A percentile compares a stretch with the other conserved stretches of the same genome.
Conservation (phyloP, 129 eudicot species). For the Chrysanthemum lavandulifolium region DNA sequence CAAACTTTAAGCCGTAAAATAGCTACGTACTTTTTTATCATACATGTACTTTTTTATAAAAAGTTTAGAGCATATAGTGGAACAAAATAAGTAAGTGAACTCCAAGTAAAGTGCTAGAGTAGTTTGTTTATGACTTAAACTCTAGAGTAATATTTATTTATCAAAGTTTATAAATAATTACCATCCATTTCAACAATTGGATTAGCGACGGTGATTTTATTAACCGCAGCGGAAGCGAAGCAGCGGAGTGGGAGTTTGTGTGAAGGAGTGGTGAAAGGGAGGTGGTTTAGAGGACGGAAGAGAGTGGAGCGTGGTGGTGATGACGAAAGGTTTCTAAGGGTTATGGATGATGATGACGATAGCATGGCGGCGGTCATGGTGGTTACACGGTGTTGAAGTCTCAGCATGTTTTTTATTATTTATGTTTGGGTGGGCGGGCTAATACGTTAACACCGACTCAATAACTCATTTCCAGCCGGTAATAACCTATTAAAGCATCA, state of each 20-base stretch:
- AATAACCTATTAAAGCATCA: too few relatives aligned
- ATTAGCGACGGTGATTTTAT: slow-evolving; percentile 58
- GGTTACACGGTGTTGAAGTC: slow-evolving; percentile 37
- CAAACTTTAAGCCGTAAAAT: too few relatives aligned
- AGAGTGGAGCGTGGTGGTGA: slow-evolving; percentile 19
- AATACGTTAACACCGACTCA: too few relatives aligned
- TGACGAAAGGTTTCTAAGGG: slow-evolving; percentile 35
- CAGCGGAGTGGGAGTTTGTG: slow-evolving; percentile 61
- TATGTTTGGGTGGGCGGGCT: too few relatives aligned
- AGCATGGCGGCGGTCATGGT: slow-evolving; percentile 41
- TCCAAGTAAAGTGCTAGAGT: too few relatives aligned
- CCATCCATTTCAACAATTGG: slow-evolving; percentile 99
- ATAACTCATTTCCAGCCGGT: too few relatives aligned
- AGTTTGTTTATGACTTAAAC: too few relatives aligned
- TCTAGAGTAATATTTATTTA: too few relatives aligned
- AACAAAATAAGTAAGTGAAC: too few relatives aligned
- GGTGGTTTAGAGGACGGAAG: slow-evolving; percentile 17
- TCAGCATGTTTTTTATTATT: slow-evolving; percentile 17
- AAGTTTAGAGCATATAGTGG: too few relatives aligned
- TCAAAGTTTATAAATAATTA: neutral
- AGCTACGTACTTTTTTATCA: too few relatives aligned
- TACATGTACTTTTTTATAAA: too few relatives aligned
- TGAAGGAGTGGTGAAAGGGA: slow-evolving; percentile 29
- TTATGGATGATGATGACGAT: slow-evolving; percentile 26
- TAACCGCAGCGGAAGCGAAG: slow-evolving; percentile 55